These are phyloP conservation scores for Chlamydomonas asymmetrica DNA, from an alignment of 139 green algal genomes.

Conservation along the genomic window DNA sequence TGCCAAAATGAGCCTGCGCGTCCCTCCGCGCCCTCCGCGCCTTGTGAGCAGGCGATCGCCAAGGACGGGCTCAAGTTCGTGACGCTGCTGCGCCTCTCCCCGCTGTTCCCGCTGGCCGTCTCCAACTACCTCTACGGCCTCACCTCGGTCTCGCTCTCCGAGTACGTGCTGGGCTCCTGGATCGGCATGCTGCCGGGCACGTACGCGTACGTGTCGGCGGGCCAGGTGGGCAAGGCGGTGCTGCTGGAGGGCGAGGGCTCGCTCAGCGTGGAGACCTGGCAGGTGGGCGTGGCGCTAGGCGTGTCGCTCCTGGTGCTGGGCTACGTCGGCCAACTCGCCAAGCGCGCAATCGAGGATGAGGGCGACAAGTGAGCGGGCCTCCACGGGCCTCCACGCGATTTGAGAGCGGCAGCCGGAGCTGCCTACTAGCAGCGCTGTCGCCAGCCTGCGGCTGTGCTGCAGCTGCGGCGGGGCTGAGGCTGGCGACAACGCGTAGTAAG, in stretches of 20 bases:
- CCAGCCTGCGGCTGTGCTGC: no score
- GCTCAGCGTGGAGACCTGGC: conserved; percentile 40
- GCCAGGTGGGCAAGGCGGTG: conserved; percentile 58
- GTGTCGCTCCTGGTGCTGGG: conserved; percentile 58
- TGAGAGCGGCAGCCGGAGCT: no score
- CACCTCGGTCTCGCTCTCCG: conserved; percentile 77
- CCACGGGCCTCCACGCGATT: no score
- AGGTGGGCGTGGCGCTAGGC: conserved; percentile 61
- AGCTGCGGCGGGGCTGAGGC: no score
- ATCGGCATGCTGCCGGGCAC: conserved; percentile 95
- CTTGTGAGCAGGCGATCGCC: conserved; percentile 82
- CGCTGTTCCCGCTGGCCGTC: conserved; percentile 89
- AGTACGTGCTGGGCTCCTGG: conserved; percentile 83
- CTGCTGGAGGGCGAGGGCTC: conserved; percentile 54
- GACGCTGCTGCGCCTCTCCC: conserved; percentile 86
- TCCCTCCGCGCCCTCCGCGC: no score
- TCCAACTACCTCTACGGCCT: conserved; percentile 91
- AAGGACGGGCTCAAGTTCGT: conserved; percentile 93
- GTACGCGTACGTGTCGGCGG: conserved; percentile 80
- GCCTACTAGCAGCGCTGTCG: no score
- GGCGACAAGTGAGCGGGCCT: no score
- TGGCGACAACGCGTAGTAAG: no score
- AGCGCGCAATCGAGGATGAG: conserved; percentile 68
- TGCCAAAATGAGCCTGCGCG: no score
- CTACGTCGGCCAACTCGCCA: conserved; percentile 74